Conservation (phyloP, 2,329 filamentous ascomycete genomes). For the Fonsecaea multimorphosa region DNA sequence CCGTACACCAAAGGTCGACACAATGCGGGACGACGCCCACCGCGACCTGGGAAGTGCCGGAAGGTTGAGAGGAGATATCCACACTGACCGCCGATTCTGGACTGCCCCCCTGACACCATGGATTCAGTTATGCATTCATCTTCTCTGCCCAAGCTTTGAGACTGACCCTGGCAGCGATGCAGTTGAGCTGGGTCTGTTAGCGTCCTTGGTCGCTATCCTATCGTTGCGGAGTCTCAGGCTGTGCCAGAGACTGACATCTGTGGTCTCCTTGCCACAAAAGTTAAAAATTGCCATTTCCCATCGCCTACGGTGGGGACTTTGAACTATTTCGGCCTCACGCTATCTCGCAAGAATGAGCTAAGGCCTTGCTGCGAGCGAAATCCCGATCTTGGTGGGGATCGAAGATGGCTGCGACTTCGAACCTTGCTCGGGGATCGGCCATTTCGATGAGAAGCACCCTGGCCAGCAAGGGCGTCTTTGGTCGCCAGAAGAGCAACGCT, state of each 20-base stretch:
- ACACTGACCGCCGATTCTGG: not conserved
- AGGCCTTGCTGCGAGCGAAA: not conserved
- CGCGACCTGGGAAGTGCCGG: not conserved
- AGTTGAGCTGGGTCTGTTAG: not conserved
- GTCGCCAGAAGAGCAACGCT: not conserved
- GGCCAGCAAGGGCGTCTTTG: not conserved
- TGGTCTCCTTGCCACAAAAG: not conserved
- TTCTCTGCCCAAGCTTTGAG: constrained; percentile 3
- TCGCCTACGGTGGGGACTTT: not conserved
- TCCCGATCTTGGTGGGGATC: not conserved
- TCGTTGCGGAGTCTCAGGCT: not conserved
- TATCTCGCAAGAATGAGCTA: not conserved
- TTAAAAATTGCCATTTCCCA: not conserved
- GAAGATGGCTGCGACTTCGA: not conserved
- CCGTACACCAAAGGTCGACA: not conserved
- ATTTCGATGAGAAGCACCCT: not conserved
- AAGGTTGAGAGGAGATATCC: not conserved
- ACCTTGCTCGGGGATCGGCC: not conserved
- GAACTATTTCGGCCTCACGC: not conserved
- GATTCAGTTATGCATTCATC: constrained; percentile 1
- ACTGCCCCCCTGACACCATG: not conserved
- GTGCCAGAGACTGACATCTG: not conserved
- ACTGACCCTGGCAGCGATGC: not conserved
- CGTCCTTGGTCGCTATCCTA: not conserved
- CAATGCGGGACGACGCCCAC: not conserved